These are phyloP conservation scores for Ramalina intermedia DNA, from an alignment of 495 filamentous ascomycete genomes.

Conservation along the genomic window DNA sequence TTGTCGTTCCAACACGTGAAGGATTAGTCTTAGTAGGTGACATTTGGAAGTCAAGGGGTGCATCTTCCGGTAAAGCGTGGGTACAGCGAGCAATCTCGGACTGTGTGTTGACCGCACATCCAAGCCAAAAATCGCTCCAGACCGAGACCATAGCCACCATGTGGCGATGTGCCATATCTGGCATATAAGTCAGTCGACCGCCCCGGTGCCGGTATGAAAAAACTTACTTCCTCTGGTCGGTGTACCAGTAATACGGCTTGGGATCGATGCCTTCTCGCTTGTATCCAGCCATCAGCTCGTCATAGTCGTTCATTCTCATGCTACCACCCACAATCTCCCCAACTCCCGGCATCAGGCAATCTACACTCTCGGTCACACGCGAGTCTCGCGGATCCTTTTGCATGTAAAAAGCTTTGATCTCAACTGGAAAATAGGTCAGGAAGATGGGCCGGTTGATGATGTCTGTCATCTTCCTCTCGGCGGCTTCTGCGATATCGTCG, in stretches of 20 bases:
- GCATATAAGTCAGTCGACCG: slow-evolving; percentile 2
- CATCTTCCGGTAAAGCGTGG: slow-evolving; percentile 89
- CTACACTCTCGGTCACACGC: slow-evolving; percentile 91
- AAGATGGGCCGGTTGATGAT: slow-evolving; percentile 91
- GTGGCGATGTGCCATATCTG: slow-evolving; percentile 85
- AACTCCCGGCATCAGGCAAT: slow-evolving; percentile 90
- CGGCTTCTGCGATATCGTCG: slow-evolving; percentile 96
- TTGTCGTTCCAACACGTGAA: no score
- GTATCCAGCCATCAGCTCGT: slow-evolving; percentile 85
- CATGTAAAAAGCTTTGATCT: slow-evolving; percentile 99
- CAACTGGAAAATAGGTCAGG: slow-evolving; percentile 89
- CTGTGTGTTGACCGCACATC: slow-evolving; percentile 85
- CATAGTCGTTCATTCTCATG: slow-evolving; percentile 89
- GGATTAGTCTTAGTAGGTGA: no score
- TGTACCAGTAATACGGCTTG: slow-evolving; percentile 96
- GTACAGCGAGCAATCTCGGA: slow-evolving; percentile 80
- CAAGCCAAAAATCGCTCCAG: slow-evolving; percentile 94
- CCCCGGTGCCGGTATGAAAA: neutral
- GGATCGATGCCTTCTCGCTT: slow-evolving; percentile 73
- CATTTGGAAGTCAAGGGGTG: slow-evolving; percentile 45
- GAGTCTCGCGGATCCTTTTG: slow-evolving; percentile 70
- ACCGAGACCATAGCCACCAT: slow-evolving; percentile 91
- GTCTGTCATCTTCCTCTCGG: slow-evolving; percentile 93
- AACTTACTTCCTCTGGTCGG: slow-evolving; percentile 90
- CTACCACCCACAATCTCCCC: slow-evolving; percentile 94